Conservation (phyloP, 2,329 filamentous ascomycete species). For the Nemania sp. region DNA sequence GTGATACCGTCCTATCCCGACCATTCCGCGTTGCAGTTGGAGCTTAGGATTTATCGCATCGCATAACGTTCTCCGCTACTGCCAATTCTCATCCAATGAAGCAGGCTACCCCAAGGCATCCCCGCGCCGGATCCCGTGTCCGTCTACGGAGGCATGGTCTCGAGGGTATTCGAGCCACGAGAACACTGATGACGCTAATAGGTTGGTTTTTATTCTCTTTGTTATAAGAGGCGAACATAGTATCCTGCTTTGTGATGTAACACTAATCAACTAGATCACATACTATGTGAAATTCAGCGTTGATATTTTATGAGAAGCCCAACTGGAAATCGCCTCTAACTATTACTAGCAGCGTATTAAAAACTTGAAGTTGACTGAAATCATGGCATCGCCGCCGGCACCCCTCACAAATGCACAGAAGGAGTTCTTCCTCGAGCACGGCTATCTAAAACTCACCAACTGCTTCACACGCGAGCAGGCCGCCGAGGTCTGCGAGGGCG, state of each 20-base stretch:
- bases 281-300: neutral
- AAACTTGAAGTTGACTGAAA: neutral
- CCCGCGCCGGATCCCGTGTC: conserved; percentile 31
- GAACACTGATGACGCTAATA: conserved; percentile 7
- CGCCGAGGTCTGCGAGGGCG: conserved; percentile 53
- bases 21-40: neutral
- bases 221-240: conserved; percentile 13
- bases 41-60: conserved; percentile 25
- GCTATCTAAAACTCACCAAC: conserved; percentile 64
- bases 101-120: conserved; percentile 19
- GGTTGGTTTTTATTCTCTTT: neutral
- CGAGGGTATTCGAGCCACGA: conserved; percentile 19
- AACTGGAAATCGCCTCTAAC: conserved; percentile 5
- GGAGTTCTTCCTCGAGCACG: conserved; percentile 65
- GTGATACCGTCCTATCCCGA: conserved; percentile 7
- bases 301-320: neutral
- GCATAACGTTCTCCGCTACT: conserved; percentile 42
- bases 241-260: neutral
- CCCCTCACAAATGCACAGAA: conserved; percentile 50
- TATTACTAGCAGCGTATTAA: neutral
- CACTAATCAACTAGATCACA: neutral
- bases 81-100: conserved; percentile 39
- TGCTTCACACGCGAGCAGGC: conserved; percentile 57
- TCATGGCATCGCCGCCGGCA: conserved; percentile 47
- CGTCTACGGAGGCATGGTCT: conserved; percentile 18